Conservation (phyloP, 345 rosid genomes). For the Heritiera littoralis region DNA sequence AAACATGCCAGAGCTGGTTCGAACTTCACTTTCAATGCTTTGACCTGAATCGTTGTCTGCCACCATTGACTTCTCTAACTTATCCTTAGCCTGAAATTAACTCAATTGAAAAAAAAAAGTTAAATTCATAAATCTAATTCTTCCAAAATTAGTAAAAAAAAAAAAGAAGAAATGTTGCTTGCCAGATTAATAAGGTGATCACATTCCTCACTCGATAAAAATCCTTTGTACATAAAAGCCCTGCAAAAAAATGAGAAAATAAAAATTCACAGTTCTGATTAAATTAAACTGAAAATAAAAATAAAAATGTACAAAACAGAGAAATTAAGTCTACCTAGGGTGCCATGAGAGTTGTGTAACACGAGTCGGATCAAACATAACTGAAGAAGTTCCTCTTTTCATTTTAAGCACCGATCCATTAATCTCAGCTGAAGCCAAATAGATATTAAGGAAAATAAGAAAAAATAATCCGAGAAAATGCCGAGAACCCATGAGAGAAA, state of each 20-base stretch:
- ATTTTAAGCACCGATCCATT: conserved; percentile 49
- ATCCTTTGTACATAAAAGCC: conserved; percentile 71
- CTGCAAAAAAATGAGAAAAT: conserved; percentile 34
- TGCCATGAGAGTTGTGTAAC: conserved; percentile 89
- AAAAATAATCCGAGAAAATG: conserved; percentile 41
- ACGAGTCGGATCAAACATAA: conserved; percentile 68
- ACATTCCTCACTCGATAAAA: conserved; percentile 74
- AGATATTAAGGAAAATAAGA: conserved; percentile 34
- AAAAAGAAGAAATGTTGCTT: conserved; percentile 14
- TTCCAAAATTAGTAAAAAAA: conserved; percentile 1
- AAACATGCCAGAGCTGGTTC: conserved; percentile 97
- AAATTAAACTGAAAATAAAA: background rate
- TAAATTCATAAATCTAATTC: background rate
- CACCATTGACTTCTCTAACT: conserved; percentile 86
- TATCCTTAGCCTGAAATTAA: conserved; percentile 66
- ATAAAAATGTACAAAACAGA: background rate
- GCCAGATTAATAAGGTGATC: conserved; percentile 85
- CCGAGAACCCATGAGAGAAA: conserved; percentile 44
- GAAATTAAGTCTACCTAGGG: conserved; percentile 58
- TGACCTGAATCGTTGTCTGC: conserved; percentile 86
- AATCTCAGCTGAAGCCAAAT: conserved; percentile 32
- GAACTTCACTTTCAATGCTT: conserved; percentile 72
- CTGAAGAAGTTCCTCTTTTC: conserved; percentile 47
- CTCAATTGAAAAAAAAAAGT: background rate
- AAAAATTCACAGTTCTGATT: background rate